Percentiles rank a stretch among this genome's conserved stretches.
These are phyloP conservation scores for Wickerhamomyces bovis DNA, from an alignment of 805 yeast species.

Conservation along the genomic window DNA sequence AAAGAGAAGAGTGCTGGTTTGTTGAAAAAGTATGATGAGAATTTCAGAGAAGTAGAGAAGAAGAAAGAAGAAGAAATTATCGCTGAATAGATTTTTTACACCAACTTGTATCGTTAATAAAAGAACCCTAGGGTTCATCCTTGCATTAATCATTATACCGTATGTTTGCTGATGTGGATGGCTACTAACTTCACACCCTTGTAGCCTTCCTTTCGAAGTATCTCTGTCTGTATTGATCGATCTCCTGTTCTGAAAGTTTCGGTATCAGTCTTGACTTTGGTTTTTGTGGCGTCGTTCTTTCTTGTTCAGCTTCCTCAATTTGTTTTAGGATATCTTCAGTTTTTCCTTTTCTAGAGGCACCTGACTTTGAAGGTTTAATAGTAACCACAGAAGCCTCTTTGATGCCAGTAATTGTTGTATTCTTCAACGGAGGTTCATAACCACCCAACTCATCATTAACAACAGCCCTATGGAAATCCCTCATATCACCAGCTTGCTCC, in stretches of 20 bases:
- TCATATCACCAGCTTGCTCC: conserved; percentile 1
- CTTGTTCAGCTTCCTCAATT: conserved; percentile 2
- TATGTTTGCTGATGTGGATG: too few species aligned
- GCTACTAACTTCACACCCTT: not conserved
- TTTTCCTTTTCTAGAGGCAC: conserved; percentile 4
- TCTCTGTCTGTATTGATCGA: conserved; percentile 13
- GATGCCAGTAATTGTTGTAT: not conserved
- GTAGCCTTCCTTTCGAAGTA: conserved; percentile 11
- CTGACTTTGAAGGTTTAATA: not conserved
- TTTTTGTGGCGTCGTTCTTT: not conserved
- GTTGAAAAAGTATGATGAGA: conserved; percentile 38
- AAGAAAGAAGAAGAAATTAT: not conserved
- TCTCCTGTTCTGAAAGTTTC: conserved; percentile 7
- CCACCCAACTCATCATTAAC: not conserved
- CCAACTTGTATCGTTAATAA: too few species aligned
- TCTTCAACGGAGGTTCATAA: not conserved
- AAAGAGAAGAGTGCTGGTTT: conserved; percentile 40
- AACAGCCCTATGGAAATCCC: conserved; percentile 2
- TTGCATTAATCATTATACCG: not conserved
- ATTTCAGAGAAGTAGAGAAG: conserved; percentile 6
- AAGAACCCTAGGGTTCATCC: too few species aligned
- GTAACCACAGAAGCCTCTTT: not conserved
- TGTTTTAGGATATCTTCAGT: conserved; percentile 4
- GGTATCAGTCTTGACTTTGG: conserved; percentile 16
- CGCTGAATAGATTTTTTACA: not conserved